phyloP scores from a whole-genome alignment of 2,329 filamentous ascomycete genomes.

The Diaporthe vexans region DNA sequence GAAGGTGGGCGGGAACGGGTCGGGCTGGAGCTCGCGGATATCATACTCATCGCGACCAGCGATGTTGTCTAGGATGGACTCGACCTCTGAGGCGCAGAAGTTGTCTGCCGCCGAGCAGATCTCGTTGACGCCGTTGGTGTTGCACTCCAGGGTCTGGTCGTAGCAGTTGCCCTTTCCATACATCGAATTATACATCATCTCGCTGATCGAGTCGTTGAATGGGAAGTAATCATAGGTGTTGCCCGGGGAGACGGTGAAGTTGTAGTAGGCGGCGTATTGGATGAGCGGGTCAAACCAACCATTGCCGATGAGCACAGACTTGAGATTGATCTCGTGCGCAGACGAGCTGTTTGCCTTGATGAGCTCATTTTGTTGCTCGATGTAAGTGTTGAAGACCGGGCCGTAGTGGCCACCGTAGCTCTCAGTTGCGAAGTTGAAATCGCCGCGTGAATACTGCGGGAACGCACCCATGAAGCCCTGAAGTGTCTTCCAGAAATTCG shows the following conservation, averaged over 20 bases:
- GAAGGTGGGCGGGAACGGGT: conserved; percentile 70
- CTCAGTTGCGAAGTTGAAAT: conserved; percentile 69
- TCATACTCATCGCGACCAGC: conserved; percentile 71
- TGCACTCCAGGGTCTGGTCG: conserved; percentile 69
- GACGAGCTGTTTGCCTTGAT: conserved; percentile 46
- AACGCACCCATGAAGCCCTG: conserved; percentile 76
- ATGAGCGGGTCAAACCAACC: conserved; percentile 71
- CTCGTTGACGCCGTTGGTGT: conserved; percentile 61
- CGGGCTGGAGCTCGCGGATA: conserved; percentile 66
- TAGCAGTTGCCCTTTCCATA: conserved; percentile 73
- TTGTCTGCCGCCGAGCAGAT: conserved; percentile 67
- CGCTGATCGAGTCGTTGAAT: conserved; percentile 63
- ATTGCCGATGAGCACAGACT: conserved; percentile 68
- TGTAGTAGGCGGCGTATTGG: conserved; percentile 70
- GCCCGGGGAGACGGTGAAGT: conserved; percentile 68
- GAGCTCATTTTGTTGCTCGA: conserved; percentile 60
- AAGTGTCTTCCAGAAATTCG: conserved; percentile 72
- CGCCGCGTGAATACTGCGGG: conserved; percentile 62
- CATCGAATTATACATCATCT: conserved; percentile 69
- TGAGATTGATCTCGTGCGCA: conserved; percentile 62
- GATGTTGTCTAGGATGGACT: conserved; percentile 64
- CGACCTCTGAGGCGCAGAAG: conserved; percentile 68
- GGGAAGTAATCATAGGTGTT: conserved; percentile 70
- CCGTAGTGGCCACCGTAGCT: conserved; percentile 72
- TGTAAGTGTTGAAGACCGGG: conserved; percentile 66